Evolutionary conservation across 2,329 filamentous ascomycete genomes (phyloP), one percentile per base, ranked within the genome.

Genomic region (Fusarium fujikuroi): DNA sequence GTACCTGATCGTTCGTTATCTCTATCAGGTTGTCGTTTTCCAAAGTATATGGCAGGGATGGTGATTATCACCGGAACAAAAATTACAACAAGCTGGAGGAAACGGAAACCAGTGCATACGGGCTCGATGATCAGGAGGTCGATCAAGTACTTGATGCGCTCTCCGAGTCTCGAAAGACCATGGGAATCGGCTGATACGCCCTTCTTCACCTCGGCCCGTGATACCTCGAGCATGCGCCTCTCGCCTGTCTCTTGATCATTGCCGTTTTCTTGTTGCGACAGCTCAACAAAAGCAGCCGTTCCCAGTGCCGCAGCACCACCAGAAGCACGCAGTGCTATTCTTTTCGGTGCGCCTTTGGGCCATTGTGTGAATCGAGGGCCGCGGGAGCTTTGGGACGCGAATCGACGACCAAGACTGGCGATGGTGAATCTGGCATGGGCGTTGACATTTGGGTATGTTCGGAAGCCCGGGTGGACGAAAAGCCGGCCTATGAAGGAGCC

Each of bases 31-130:
- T 90, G 85, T 50, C 92, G 86, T 39, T 81, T 80, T 2, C 96
- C 96, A 64, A 97, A 68, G 92, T 93, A 98, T 64, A 97, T 91
- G 1, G 86, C 87, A 0, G 96, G 96, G 11, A 97, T 89, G 0
- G 93, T 88, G 4, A 92, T 80, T 60, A 99, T 90, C 46, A 99
- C 95, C 0, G 96, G 96, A 25, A 98, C 91, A 79, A 99, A 99
- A 62, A 99, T 96, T 66, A 92, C 82, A 53, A 94, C 90, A 9
- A 99, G 86, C 79, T 98, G 94, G 23, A 98, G 82, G 76, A 99
- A 97, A n/a, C 96, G 89, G 52, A 95, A 81, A 1, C 93, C 93
- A 0, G 95, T 99, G 62, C 92, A 95, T 32, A 98, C 81, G 0
- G 96, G 95, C 81, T 99, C 96, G 87, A 89, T 89, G n/a, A 95